Conservation (phyloP, 352 stramenopile species). For the Pythium biforme region DNA sequence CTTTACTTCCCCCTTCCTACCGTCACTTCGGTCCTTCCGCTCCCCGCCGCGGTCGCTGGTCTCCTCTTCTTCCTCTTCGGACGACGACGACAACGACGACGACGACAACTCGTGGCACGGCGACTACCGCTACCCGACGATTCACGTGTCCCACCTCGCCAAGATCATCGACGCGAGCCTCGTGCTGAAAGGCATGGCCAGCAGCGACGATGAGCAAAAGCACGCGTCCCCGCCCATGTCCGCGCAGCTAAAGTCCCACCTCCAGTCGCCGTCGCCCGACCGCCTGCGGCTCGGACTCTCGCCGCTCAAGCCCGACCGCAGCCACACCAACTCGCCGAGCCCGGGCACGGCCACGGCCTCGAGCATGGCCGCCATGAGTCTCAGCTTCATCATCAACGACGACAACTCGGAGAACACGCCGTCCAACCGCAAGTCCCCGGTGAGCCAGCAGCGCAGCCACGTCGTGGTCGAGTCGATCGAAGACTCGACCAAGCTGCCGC, state of each 20-base stretch:
- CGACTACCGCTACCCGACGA: conserved; percentile 29
- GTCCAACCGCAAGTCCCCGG: conserved; percentile 19
- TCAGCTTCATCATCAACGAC: conserved; percentile 83
- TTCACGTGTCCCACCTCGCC: conserved; percentile 37
- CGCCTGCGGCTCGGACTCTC: conserved; percentile 13
- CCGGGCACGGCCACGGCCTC: conserved; percentile 34
- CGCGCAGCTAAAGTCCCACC: background rate
- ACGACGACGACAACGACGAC: conserved; percentile 10
- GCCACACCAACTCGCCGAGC: conserved; percentile 22
- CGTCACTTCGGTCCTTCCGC: conserved; percentile 29
- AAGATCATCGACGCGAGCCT: conserved; percentile 43
- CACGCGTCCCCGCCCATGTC: conserved; percentile 17
- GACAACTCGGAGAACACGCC: conserved; percentile 34
- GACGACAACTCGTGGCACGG: conserved; percentile 15
- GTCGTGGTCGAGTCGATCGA: conserved; percentile 31
- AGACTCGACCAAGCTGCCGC: conserved; percentile 18
- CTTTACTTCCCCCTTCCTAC: conserved; percentile 32
- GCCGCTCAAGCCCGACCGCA: conserved; percentile 16
- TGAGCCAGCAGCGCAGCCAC: too few relatives aligned
- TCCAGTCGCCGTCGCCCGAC: conserved; percentile 11
- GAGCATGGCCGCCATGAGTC: conserved; percentile 74
- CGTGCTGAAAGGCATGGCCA: conserved; percentile 42
- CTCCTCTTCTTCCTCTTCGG: conserved; percentile 10
- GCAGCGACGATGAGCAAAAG: conserved; percentile 37
- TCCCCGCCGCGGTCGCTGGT: conserved; percentile 27